A percentile compares a stretch with the other conserved stretches of the same genome.
Conservation (phyloP, 2,329 filamentous ascomycete genomes). For the Xylaria sp. region DNA sequence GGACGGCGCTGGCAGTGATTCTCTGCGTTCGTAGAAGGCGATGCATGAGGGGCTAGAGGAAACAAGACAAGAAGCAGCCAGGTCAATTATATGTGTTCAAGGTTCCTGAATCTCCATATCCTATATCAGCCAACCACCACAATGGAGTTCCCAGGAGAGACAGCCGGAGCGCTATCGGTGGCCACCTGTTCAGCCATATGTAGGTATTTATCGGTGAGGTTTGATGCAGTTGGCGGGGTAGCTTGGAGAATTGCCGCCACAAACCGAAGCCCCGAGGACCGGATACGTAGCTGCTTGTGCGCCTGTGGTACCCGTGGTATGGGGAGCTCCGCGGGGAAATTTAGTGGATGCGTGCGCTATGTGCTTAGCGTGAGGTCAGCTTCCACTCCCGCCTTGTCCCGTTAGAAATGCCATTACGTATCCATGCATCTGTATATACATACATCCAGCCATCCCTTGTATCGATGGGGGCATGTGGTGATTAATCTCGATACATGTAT, state of each 20-base stretch:
- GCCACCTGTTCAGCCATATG: conserved; percentile 15
- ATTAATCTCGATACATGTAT: neutral
- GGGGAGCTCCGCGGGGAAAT: conserved; percentile 12
- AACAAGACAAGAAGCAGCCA: neutral
- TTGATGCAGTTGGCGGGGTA: conserved; percentile 20
- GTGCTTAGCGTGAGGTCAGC: too few species aligned
- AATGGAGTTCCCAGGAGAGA: conserved; percentile 9
- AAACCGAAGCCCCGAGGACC: conserved; percentile 28
- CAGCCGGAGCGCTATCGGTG: conserved; percentile 20
- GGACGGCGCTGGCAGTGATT: conserved; percentile 31
- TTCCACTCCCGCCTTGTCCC: too few species aligned
- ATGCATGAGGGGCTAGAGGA: conserved; percentile 30
- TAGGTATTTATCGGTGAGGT: conserved; percentile 2
- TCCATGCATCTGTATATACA: too few species aligned
- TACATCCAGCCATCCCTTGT: too few species aligned
- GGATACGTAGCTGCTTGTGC: conserved; percentile 1
- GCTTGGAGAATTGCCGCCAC: conserved; percentile 23
- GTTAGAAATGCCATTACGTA: too few species aligned
- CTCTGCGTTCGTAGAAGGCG: conserved; percentile 33
- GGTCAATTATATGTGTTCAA: conserved; percentile 2
- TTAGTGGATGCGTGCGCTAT: conserved; percentile 19
- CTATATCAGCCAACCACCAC: conserved; percentile 7
- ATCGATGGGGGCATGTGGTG: too few species aligned
- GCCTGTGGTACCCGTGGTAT: too few species aligned
- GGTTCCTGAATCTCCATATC: conserved; percentile 1